Evolutionary conservation across 495 filamentous ascomycete genomes (phyloP), one percentile per base, ranked within the genome.

Genomic region (Hypoxylon subgilvum): DNA sequence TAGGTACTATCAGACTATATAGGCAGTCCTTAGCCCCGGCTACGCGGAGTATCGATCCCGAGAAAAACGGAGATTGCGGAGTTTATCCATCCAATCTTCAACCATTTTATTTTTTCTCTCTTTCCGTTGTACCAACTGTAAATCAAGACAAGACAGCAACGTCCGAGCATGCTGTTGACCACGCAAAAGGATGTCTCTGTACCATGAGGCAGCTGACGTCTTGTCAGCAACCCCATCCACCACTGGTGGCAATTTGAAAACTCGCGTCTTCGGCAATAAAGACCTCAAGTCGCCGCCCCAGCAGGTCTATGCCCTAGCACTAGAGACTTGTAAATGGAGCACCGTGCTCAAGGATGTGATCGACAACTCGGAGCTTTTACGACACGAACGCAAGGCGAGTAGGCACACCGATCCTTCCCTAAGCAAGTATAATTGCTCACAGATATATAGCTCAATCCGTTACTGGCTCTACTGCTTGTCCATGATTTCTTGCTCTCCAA

Each of bases 291-390:
- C 89, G 1, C 80, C 84, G 0, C 90, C 88, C 0, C 87, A 88
- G 14, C 88, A 94, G 59, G 73, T 97, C 38, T 97, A 92, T 65
- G 94, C 94, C 2, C 74, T 98, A 5, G 84, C 88, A 30, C 83
- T 84, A 23, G 92, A 97, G 68, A 85, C 90, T 1, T 83, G 88
- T 36, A 96, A 96, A 87, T 96, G 95, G 90, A 90, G 90, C 55
- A 68, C 79, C 16, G 78, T 96, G 2, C 74, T 98, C 10, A 89
- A 90, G 44, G 91, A 95, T 52, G 87, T 97, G 2, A 85, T 98
- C 67, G 90, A 93, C 44, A 82, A 79, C 27, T 79, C 91, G 2
- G 84, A 84, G 17, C 74, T 96, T 4, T 74, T 95, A 10, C 76
- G 78, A 7, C 57, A 85, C 0, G 94, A 98, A 74, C 87, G 82